These are phyloP conservation scores for Tetrahymena thermophila DNA, from an alignment of 73 alveolate species.

Conservation along the genomic window DNA sequence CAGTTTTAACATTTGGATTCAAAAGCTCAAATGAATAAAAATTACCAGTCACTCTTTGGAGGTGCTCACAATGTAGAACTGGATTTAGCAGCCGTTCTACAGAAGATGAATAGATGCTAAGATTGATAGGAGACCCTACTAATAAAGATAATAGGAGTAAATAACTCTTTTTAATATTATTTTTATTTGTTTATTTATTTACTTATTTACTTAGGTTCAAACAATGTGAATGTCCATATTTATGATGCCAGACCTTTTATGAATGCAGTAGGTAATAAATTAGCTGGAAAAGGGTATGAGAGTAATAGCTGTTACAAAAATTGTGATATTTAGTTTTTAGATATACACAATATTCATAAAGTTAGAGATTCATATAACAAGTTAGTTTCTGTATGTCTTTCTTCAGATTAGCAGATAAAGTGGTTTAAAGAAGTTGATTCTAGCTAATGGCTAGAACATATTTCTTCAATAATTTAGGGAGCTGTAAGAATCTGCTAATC, in stretches of 20 bases:
- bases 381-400: neutral
- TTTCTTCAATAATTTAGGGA: slow-evolving; percentile 3
- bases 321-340: slow-evolving; percentile 70
- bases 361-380: slow-evolving; percentile 70
- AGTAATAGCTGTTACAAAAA: slow-evolving; percentile 57
- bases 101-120: slow-evolving; percentile 10
- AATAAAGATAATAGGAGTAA: slow-evolving; percentile 1
- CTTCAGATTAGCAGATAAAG: neutral
- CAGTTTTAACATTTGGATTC: slow-evolving; percentile 70
- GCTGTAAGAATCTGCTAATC: slow-evolving; percentile 12
- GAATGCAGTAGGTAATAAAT: slow-evolving; percentile 81
- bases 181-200: neutral
- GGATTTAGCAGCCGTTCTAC: slow-evolving; percentile 46
- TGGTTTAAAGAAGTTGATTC: slow-evolving; percentile 6
- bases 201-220: neutral
- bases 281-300: slow-evolving; percentile 87
- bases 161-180: neutral
- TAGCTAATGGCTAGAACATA: slow-evolving; percentile 14
- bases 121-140: neutral
- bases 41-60: slow-evolving; percentile 40
- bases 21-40: slow-evolving; percentile 56
- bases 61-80: slow-evolving; percentile 31
- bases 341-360: slow-evolving; percentile 86
- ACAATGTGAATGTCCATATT: slow-evolving; percentile 38
- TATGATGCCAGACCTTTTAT: slow-evolving; percentile 84